Conservation (phyloP, 306 rosid species). For the Sindora glabra region DNA sequence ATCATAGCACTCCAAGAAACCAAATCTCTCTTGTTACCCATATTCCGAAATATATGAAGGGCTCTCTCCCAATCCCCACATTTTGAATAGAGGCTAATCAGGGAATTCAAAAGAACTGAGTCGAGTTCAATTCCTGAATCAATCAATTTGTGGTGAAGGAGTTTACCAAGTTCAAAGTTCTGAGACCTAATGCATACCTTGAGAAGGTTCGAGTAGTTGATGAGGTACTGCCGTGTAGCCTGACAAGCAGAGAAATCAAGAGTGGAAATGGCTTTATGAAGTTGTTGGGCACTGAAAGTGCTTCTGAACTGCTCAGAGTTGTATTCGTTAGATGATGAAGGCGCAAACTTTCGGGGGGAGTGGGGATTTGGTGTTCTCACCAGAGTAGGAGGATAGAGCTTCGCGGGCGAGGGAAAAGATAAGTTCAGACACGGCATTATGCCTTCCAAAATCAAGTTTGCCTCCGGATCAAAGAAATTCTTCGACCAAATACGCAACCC, state of each 20-base stretch:
- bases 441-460: not conserved
- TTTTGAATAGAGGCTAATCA: constrained; percentile 53
- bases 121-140: constrained; percentile 28
- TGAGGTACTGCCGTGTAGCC: constrained; percentile 14
- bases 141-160: constrained; percentile 36
- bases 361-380: not conserved
- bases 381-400: not conserved
- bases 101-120: constrained; percentile 42
- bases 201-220: constrained; percentile 34
- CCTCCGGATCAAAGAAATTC: too few relatives aligned
- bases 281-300: constrained; percentile 20
- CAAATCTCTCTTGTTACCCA: constrained; percentile 28
- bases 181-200: constrained; percentile 43
- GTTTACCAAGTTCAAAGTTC: constrained; percentile 30
- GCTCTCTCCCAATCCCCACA: constrained; percentile 31
- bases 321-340: not conserved
- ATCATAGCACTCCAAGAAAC: constrained; percentile 52
- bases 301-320: not conserved
- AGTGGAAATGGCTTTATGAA: constrained; percentile 31
- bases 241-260: constrained; percentile 11
- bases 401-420: not conserved
- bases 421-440: not conserved
- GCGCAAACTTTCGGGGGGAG: not conserved
- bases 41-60: constrained; percentile 17
- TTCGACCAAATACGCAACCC: too few relatives aligned